Conservation (phyloP, 2,329 filamentous ascomycete species). For the Aspergillus eucalypticola region DNA sequence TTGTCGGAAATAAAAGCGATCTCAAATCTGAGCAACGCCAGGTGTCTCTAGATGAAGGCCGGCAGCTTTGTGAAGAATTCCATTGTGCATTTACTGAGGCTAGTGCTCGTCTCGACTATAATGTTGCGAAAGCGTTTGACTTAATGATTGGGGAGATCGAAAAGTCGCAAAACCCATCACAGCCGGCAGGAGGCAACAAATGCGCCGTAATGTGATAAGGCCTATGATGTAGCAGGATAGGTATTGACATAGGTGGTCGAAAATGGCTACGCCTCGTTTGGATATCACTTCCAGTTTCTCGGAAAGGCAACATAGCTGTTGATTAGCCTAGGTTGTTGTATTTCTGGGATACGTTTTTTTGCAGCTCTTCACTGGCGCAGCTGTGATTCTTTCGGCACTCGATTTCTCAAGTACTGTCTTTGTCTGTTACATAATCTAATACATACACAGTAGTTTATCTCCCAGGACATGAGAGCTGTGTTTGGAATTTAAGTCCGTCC, state of each 20-base stretch:
- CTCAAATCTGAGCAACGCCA: slow-evolving; percentile 90
- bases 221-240: neutral
- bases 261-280: neutral
- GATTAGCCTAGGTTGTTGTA: neutral
- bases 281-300: neutral
- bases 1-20: slow-evolving; percentile 97
- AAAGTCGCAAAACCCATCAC: slow-evolving; percentile 85
- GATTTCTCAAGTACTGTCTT: neutral
- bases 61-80: slow-evolving; percentile 80
- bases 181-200: slow-evolving; percentile 77
- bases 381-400: neutral
- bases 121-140: slow-evolving; percentile 90
- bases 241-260: neutral
- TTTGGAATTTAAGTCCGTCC: neutral
- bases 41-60: slow-evolving; percentile 81
- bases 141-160: slow-evolving; percentile 93
- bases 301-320: neutral
- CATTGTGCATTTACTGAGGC: slow-evolving; percentile 94
- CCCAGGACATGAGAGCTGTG: neutral
- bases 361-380: neutral
- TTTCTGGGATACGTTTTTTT: neutral
- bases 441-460: neutral
- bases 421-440: neutral
- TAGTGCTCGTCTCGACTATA: slow-evolving; percentile 89
- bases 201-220: slow-evolving; percentile 76